A percentile compares a stretch with the other conserved stretches of the same genome.
phyloP scores from a whole-genome alignment of 2,329 filamentous ascomycete genomes.

The Exserohilum turcica region DNA sequence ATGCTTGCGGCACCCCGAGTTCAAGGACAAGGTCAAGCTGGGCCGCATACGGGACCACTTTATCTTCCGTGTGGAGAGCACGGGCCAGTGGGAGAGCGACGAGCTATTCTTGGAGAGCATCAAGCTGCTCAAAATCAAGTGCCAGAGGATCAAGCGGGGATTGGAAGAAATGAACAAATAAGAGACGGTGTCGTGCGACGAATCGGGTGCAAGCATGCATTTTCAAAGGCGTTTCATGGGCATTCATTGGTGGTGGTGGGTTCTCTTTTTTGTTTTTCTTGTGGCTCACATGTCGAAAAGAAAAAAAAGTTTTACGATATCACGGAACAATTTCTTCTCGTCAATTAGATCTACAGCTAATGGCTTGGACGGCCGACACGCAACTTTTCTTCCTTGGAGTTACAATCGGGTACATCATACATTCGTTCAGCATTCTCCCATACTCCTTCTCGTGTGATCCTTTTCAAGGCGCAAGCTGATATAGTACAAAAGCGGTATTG shows the following conservation, averaged over 20 bases:
- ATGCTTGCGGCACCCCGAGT: conserved; percentile 87
- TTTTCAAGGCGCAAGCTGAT: not conserved
- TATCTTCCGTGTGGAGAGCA: conserved; percentile 94
- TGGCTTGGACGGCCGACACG: not conserved
- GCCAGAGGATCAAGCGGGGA: conserved; percentile 72
- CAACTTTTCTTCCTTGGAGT: not conserved
- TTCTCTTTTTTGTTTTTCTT: not conserved
- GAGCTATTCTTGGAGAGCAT: conserved; percentile 90
- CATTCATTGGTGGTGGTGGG: conserved; percentile 12
- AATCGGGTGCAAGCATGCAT: conserved; percentile 19
- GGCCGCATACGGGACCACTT: conserved; percentile 93
- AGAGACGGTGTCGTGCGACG: not conserved
- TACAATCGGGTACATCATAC: conserved; percentile 2
- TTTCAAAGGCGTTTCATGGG: conserved; percentile 30
- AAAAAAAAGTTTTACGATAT: conserved; percentile 29
- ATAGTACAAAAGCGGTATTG: not conserved
- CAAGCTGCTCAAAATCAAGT: conserved; percentile 84
- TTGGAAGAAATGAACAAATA: conserved; percentile 55
- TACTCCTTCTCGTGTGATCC: not conserved
- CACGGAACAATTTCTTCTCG: conserved; percentile 14
- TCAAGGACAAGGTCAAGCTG: conserved; percentile 92
- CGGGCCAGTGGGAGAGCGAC: conserved; percentile 93
- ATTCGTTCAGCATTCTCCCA: not conserved
- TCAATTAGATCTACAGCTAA: not conserved
- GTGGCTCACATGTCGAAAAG: not conserved